Percentiles rank a stretch among this genome's conserved stretches.
Conservation (phyloP, 345 rosid genomes). For the Citrus hindsii region DNA sequence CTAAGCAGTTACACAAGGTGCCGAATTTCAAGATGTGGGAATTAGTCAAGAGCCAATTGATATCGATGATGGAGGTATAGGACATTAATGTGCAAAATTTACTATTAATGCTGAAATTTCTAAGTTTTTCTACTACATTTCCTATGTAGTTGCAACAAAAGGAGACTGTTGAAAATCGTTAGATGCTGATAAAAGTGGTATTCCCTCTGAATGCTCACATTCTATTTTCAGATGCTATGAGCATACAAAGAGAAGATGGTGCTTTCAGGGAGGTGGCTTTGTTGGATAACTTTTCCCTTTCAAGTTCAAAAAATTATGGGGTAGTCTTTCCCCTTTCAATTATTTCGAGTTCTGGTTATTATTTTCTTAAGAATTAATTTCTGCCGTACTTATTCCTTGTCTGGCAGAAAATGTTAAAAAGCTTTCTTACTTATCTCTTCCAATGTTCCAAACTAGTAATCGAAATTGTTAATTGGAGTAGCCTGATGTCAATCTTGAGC, state of each 20-base stretch:
- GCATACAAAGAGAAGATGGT: slow-evolving; percentile 11
- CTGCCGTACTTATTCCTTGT: neutral
- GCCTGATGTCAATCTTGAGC: neutral
- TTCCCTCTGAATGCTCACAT: neutral
- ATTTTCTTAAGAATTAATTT: neutral
- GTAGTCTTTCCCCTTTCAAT: slow-evolving; percentile 11
- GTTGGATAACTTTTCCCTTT: slow-evolving; percentile 18
- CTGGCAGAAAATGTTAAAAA: neutral
- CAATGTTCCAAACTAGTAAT: neutral
- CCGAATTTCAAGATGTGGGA: neutral
- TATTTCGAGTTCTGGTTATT: neutral
- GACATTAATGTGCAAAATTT: neutral
- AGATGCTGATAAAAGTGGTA: slow-evolving; percentile 19
- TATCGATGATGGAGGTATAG: slow-evolving; percentile 18
- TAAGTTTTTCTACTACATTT: neutral
- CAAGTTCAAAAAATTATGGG: slow-evolving; percentile 22
- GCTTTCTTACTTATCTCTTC: neutral
- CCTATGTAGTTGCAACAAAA: neutral
- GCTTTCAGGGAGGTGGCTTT: slow-evolving; percentile 1
- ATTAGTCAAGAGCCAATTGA: slow-evolving; percentile 9
- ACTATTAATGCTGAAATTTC: neutral
- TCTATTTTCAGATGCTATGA: slow-evolving; percentile 5
- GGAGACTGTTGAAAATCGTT: slow-evolving; percentile 4
- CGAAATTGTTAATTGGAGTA: neutral
- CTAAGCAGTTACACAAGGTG: slow-evolving; percentile 11